A percentile compares a stretch with the other conserved stretches of the same genome.
Evolutionary conservation across 2,329 filamentous ascomycete genomes (phyloP).

Genomic region (Alternaria novae-zelandiae): DNA sequence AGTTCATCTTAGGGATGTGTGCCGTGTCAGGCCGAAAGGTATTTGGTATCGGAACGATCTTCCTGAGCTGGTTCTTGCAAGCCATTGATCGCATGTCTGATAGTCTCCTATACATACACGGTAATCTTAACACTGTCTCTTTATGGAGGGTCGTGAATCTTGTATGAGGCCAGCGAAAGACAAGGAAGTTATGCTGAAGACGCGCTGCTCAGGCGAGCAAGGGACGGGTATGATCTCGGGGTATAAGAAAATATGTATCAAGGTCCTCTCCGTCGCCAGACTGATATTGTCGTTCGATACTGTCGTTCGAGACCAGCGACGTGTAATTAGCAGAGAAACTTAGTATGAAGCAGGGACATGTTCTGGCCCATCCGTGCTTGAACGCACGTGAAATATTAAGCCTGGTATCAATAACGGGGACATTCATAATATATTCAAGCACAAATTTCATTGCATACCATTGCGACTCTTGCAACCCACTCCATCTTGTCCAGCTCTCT

Average conservation of each 20-base stretch:
- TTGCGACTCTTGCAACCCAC: not conserved
- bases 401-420: not conserved
- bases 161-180: not conserved
- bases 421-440: not conserved
- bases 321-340: not conserved
- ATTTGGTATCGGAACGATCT: not conserved
- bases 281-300: not conserved
- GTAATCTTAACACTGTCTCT: not conserved
- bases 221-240: not conserved
- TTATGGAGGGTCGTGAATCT: not conserved
- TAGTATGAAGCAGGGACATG: not conserved
- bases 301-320: not conserved
- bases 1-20: not conserved
- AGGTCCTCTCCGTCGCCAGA: too few relatives aligned
- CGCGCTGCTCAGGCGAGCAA: not conserved
- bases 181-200: not conserved
- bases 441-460: not conserved
- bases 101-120: too few relatives aligned
- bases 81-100: not conserved
- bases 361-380: not conserved
- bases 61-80: not conserved
- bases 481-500: not conserved
- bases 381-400: not conserved
- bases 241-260: not conserved
- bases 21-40: not conserved